These are phyloP conservation scores for Arthrobotrys conoides DNA, from an alignment of 2,329 filamentous ascomycete species.

Conservation along the genomic window DNA sequence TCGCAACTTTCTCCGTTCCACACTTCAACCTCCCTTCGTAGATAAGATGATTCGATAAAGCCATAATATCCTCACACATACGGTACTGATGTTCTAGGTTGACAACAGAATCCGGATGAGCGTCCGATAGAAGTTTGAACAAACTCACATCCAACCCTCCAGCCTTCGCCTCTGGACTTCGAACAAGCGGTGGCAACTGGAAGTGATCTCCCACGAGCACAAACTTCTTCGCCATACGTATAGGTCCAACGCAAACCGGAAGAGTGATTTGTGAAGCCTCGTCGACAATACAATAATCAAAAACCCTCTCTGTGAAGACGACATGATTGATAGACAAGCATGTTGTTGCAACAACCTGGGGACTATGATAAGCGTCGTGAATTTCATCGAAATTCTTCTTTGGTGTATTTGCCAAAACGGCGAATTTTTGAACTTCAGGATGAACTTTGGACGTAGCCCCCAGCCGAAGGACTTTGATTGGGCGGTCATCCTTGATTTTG, in stretches of 20 bases:
- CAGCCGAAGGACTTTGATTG: constrained; percentile 84
- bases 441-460: constrained; percentile 80
- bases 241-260: constrained; percentile 92
- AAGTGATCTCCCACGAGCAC: constrained; percentile 97
- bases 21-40: constrained; percentile 93
- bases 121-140: constrained; percentile 92
- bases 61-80: constrained; percentile 98
- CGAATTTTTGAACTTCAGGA: constrained; percentile 87
- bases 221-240: constrained; percentile 91
- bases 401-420: constrained; percentile 80
- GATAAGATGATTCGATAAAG: constrained; percentile 90
- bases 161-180: constrained; percentile 86
- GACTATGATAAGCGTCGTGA: constrained; percentile 84
- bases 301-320: constrained; percentile 87
- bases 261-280: constrained; percentile 98
- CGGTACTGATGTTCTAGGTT: constrained; percentile 96
- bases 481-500: constrained; percentile 82
- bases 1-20: constrained; percentile 82
- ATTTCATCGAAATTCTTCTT: constrained; percentile 87
- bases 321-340: constrained; percentile 92
- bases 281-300: constrained; percentile 98
- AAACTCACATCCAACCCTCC: constrained; percentile 92
- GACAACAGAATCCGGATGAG: constrained; percentile 87
- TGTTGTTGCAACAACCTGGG: constrained; percentile 92
- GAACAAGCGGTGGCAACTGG: constrained; percentile 92